phyloP scores from a whole-genome alignment of 345 rosid genomes.

The Salix exigua region DNA sequence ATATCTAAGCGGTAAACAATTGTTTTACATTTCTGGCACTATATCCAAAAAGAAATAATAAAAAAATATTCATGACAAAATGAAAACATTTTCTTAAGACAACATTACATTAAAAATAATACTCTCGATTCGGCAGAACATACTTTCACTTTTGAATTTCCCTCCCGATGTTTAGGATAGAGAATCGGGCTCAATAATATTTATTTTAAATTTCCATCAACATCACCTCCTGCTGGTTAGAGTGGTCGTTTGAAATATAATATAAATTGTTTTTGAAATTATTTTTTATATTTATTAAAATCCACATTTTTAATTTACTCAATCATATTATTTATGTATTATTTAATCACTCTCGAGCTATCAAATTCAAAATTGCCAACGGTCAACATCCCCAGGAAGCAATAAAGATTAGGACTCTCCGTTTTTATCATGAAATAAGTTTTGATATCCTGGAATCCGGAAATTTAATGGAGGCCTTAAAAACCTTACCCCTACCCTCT shows the following conservation, averaged over 20 bases:
- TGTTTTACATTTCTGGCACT: too few relatives aligned
- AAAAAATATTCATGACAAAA: background rate
- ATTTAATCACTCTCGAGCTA: background rate
- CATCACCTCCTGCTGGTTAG: background rate
- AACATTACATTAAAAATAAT: too few relatives aligned
- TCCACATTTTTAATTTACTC: background rate
- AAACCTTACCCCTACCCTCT: background rate
- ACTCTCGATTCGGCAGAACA: background rate
- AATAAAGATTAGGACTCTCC: background rate
- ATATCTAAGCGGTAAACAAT: background rate
- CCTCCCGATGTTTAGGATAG: background rate
- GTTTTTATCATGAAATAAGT: background rate
- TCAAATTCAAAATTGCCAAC: conserved; percentile 4
- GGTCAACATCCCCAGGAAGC: background rate
- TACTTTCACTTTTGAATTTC: conserved; percentile 3
- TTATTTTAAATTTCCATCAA: background rate
- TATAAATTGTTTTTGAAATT: too few relatives aligned
- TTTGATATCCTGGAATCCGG: conserved; percentile 25
- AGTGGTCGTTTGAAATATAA: too few relatives aligned
- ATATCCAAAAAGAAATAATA: too few relatives aligned
- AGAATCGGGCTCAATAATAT: background rate
- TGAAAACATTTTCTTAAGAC: too few relatives aligned
- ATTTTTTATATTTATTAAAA: too few relatives aligned
- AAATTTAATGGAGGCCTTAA: conserved; percentile 1
- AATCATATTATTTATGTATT: background rate